Evolutionary conservation across 805 yeast species (phyloP), one percentile per base, ranked within the genome.

Genomic region (Martiniozyma abietophila): DNA sequence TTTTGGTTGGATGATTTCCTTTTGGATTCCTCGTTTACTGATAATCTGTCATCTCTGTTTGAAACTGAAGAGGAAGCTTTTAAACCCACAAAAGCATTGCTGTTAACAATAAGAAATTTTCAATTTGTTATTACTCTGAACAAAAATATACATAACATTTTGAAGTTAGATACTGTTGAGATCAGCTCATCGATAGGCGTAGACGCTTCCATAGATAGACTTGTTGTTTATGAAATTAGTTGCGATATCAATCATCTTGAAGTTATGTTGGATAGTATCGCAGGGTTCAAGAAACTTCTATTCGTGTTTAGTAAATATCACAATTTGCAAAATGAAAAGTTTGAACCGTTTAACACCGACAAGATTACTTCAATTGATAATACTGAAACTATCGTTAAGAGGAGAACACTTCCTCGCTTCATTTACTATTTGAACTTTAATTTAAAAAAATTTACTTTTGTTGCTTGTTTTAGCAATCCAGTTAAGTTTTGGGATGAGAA

Each of bases 381-480:
- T 21, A 3, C 21, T 12, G 17, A 23, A n/a, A 8, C 6, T 7
- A 18, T 26, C 4, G 17, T 22, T n/a, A 25, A 29, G 6, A 28
- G 27, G 7, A 21, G 39, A 11, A 14, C 36, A 7, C 8, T 44
- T 8, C 46, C 49, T 25, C 27, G 23, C 24, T 25, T 40, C 9
- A 27, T 47, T 18, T 43, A 35, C 18, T 18, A 22, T 18, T 21
- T 40, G 5, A 34, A 35, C 6, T 36, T 44, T 11, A 26, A 25
- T 4, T 21, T 53, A 18, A 34, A 41, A 15, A 21, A 30, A 4
- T 12, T 53, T 15, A 46, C 36, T 12, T 31, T 55, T 18, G 35
- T 47, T 6, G 36, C 56, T 2, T 52, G 58, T 29, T 57, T 56
- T 28, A 17, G 27, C n/a, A 52, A 44, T 29, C 61, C 60, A 5